Evolutionary conservation across 305 asterid genomes (phyloP).

Genomic region (Stenogyne calaminthoides): DNA sequence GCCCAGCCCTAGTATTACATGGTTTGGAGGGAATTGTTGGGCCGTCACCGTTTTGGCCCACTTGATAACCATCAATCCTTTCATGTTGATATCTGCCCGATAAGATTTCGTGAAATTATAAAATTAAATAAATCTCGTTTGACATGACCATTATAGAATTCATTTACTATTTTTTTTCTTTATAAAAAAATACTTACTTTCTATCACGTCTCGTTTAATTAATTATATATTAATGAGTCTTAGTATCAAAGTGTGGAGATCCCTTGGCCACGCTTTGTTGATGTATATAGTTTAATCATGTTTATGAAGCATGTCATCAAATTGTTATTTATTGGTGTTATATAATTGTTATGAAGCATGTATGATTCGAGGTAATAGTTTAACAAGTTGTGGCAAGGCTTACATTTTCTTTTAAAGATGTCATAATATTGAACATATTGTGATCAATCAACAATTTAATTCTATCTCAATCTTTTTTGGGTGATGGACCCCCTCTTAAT

Average conservation of each 20-base stretch:
- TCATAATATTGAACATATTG: not conserved
- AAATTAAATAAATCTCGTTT: no score
- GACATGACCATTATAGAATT: no score
- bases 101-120: no score
- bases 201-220: not conserved
- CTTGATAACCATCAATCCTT: no score
- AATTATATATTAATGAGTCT: not conserved
- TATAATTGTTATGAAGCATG: not conserved
- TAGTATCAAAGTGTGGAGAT: not conserved
- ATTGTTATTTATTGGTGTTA: not conserved
- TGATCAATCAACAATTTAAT: no score
- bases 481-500: no score
- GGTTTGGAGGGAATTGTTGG: no score
- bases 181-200: not conserved
- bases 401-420: not conserved
- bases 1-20: no score
- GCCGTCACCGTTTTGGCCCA: no score
- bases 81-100: no score
- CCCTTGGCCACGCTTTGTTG: not conserved
- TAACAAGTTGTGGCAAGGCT: not conserved
- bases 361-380: not conserved
- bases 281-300: not conserved
- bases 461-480: no score
- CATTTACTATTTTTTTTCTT: not conserved
- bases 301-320: not conserved